Evolutionary conservation across 2,329 filamentous ascomycete genomes (phyloP).

Genomic region (Colletotrichum lupini): DNA sequence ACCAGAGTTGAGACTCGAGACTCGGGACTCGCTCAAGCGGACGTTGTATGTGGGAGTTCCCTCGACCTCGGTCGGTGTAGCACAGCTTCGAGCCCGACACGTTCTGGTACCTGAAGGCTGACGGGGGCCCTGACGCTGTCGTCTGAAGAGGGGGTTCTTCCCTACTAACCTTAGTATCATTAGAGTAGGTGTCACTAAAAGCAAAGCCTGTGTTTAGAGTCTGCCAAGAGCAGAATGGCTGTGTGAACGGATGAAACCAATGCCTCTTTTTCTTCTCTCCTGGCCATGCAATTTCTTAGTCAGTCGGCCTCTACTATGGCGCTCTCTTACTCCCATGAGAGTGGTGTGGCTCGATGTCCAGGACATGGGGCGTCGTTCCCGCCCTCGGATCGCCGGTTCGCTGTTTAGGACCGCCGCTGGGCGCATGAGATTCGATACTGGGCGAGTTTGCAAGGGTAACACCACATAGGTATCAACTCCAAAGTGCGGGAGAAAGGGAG

Average conservation of each 20-base stretch:
- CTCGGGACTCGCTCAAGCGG: not conserved
- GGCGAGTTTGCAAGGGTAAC: not conserved
- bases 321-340: not conserved
- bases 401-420: conserved; percentile 16
- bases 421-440: conserved; percentile 30
- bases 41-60: not conserved
- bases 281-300: not conserved
- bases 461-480: not conserved
- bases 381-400: conserved; percentile 20
- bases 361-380: conserved; percentile 1
- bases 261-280: not conserved
- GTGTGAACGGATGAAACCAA: not conserved
- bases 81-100: conserved; percentile 10
- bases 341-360: too few species aligned
- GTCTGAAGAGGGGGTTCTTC: not conserved
- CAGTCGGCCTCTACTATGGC: not conserved
- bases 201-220: not conserved
- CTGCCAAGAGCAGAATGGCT: not conserved
- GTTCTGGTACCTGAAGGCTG: not conserved
- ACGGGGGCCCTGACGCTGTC: not conserved
- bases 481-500: too few species aligned
- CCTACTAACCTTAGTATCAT: conserved; percentile 2
- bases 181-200: not conserved
- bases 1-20: not conserved
- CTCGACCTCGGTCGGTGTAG: not conserved